Evolutionary conservation across 805 yeast species (phyloP).

Genomic region (Saccharomycopsis fibuligera): DNA sequence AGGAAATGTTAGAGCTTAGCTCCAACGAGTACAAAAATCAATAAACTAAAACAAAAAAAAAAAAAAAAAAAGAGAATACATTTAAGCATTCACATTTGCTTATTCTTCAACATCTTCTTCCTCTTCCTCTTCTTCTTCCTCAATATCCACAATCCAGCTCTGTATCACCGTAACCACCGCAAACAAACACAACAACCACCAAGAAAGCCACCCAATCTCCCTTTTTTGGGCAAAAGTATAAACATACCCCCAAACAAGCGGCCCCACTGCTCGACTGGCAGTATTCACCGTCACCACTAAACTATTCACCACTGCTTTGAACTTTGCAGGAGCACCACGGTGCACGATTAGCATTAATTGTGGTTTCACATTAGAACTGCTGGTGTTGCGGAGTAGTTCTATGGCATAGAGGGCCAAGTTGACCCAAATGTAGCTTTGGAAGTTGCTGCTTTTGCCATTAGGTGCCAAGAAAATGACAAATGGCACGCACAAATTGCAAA

Average conservation of each 20-base stretch:
- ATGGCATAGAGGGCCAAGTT: conserved; percentile 16
- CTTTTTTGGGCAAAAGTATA: conserved; percentile 24
- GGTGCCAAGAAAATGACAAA: conserved; percentile 36
- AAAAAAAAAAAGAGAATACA: no score
- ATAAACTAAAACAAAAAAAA: no score
- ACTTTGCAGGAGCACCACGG: conserved; percentile 37
- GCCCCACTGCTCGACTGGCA: conserved; percentile 43
- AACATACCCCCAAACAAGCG: conserved; percentile 39
- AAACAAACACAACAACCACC: conserved; percentile 30
- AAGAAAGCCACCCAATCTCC: conserved; percentile 22
- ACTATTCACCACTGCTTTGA: conserved; percentile 43
- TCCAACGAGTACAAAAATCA: no score
- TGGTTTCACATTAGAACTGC: conserved; percentile 38
- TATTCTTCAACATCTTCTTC: background rate
- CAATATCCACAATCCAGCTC: conserved; percentile 4
- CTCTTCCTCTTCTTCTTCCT: background rate
- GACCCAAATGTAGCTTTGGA: conserved; percentile 1
- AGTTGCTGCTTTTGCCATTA: conserved; percentile 6
- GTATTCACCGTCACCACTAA: conserved; percentile 39
- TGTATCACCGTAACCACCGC: conserved; percentile 6
- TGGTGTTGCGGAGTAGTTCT: conserved; percentile 26
- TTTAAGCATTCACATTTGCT: no score
- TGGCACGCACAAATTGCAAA: conserved; percentile 37
- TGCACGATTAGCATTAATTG: conserved; percentile 40
- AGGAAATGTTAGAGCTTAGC: no score